Evolutionary conservation across 2,329 filamentous ascomycete genomes (phyloP).

Genomic region (Cercospora brassicicola): DNA sequence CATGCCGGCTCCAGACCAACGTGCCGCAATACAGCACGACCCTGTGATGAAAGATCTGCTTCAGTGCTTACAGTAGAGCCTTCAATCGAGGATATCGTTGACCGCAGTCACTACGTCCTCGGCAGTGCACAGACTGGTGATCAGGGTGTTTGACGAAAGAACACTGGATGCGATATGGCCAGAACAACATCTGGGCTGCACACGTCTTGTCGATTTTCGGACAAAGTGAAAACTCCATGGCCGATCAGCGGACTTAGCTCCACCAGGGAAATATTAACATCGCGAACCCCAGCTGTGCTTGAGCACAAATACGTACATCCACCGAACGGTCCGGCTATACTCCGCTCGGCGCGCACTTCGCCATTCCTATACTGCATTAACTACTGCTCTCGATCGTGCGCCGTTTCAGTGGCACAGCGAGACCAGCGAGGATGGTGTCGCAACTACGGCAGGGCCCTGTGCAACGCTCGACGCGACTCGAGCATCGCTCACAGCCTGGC

Average conservation of each 20-base stretch:
- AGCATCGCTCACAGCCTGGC: neutral
- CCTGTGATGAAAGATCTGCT: neutral
- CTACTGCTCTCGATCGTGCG: slow-evolving; percentile 10
- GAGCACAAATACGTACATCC: slow-evolving; percentile 13
- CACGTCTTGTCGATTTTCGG: neutral
- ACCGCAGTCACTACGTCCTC: neutral
- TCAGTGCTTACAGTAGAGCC: neutral
- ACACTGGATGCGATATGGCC: neutral
- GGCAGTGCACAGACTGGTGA: neutral
- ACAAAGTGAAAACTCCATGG: neutral
- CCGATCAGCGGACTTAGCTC: slow-evolving; percentile 2
- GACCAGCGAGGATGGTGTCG: slow-evolving; percentile 19
- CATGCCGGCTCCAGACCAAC: slow-evolving; percentile 7
- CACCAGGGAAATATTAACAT: slow-evolving; percentile 9
- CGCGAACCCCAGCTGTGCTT: slow-evolving; percentile 17
- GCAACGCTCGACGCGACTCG: neutral
- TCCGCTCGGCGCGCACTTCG: slow-evolving; percentile 14
- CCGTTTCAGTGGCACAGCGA: slow-evolving; percentile 10
- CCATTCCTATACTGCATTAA: slow-evolving; percentile 10
- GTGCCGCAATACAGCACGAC: neutral
- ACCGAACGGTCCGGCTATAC: slow-evolving; percentile 13
- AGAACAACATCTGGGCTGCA: neutral
- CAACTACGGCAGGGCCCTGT: slow-evolving; percentile 13
- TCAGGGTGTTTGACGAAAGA: neutral
- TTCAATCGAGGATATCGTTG: neutral